Base-by-base conservation (phyloP, 1,284 basidiomycete genomes). In the Mycosarcoma maydis region DNA sequence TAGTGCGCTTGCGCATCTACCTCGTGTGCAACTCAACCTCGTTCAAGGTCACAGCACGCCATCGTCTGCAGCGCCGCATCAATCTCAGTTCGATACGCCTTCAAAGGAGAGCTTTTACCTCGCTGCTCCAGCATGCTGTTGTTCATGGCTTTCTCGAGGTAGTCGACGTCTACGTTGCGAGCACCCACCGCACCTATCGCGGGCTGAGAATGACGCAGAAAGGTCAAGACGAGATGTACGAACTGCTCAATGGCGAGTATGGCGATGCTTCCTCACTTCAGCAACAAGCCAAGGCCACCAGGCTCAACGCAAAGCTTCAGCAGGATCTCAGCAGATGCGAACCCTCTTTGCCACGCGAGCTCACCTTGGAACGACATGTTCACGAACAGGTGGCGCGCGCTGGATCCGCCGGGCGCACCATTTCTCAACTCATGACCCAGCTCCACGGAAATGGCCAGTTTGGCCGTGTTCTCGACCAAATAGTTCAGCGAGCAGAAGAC, bases 1-100 rank as follows among this genome's bases (percentile, higher is more conserved):
- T 77, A 4, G 55, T 64, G 6, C 64, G 69, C 16, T 33, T 67
- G 13, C 69, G 69, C 17, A 59, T 72, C 43, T 72, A 72, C 26
- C 47, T 54, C 9, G 22, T 58, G 19, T 66, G 61, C 40, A 50
- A 56, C 27, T 19, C 37, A 7, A 71, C 57, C 14, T 36, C 57
- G 0, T 61, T 62, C 39, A 57, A 61, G 32, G 54, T 65, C 26
- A 61, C 62, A 7, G n/a, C 42, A 8, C 57, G 68, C 16, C 4
- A 22, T 2, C 36, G 36, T 9, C 68, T 71, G 10, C 16, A 52
- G 20, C 33, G 48, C 5, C 47, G 62, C 20, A 60, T 71, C 62
- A 50, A 47, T 22, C 11, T 71, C 24, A 29, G 49, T 16, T 13
- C 33, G 6, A 16, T 14, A 2, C 33, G n/a, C 6, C 20, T 29